Evolutionary conservation across 2,329 filamentous ascomycete genomes (phyloP).

Genomic region (Exserohilum rostratum): DNA sequence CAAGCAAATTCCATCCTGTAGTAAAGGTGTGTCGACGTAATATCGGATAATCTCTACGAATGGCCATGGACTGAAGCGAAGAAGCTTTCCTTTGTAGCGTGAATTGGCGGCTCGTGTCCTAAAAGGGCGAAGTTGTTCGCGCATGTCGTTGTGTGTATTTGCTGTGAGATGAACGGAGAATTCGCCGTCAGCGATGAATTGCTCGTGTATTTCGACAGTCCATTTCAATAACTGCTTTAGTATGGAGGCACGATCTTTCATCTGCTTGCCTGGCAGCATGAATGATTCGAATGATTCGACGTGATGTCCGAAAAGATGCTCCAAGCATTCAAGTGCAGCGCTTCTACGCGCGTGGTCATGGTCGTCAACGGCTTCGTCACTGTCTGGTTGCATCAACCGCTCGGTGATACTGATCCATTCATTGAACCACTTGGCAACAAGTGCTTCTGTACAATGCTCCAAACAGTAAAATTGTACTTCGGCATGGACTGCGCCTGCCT

Average conservation of each 20-base stretch:
- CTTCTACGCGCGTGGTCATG: constrained; percentile 1
- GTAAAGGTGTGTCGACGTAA: neutral
- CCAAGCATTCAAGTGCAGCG: constrained; percentile 7
- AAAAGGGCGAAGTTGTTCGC: constrained; percentile 21
- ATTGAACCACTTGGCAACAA: constrained; percentile 9
- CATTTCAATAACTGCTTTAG: constrained; percentile 14
- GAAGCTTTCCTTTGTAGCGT: constrained; percentile 13
- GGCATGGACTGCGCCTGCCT: constrained; percentile 12
- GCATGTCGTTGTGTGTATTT: constrained; percentile 14
- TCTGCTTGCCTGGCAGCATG: constrained; percentile 9
- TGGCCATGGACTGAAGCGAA: constrained; percentile 29
- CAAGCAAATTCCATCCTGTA: constrained; percentile 3
- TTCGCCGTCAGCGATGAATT: constrained; percentile 9
- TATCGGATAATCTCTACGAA: constrained; percentile 25
- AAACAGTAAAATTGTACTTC: constrained; percentile 21
- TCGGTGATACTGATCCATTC: constrained; percentile 4
- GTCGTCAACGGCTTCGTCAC: constrained; percentile 11
- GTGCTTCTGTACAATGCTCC: neutral
- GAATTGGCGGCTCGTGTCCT: constrained; percentile 9
- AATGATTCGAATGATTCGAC: constrained; percentile 12
- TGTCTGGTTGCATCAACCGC: constrained; percentile 4
- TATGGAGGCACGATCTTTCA: neutral
- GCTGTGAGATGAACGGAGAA: constrained; percentile 3
- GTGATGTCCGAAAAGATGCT: constrained; percentile 7
- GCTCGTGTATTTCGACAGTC: constrained; percentile 14